Evolutionary conservation across 805 yeast genomes (phyloP).

Genomic region (Diddensiella santjacobensis): DNA sequence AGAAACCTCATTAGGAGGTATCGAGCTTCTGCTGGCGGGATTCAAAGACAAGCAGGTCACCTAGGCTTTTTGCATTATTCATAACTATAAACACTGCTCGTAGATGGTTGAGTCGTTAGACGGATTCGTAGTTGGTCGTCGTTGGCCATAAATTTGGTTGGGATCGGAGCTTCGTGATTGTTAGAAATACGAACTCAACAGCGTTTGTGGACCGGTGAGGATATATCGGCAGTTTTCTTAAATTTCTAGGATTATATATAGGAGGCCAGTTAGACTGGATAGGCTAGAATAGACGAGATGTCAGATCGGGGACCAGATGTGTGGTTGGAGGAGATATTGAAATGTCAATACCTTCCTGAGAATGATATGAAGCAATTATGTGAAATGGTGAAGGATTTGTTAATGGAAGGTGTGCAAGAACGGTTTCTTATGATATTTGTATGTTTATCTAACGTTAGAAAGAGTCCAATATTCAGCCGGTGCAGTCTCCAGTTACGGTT

Average conservation of each 20-base stretch:
- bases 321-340: slow-evolving; percentile 91
- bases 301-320: slow-evolving; percentile 70
- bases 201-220: no score
- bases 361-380: slow-evolving; percentile 94
- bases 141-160: no score
- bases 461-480: slow-evolving; percentile 92
- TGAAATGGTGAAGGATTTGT: slow-evolving; percentile 87
- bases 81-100: no score
- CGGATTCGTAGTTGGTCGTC: no score
- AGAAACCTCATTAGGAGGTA: slow-evolving; percentile 14
- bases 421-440: not conserved
- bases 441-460: not conserved
- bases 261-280: no score
- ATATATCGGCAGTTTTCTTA: no score
- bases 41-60: no score
- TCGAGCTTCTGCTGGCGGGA: slow-evolving; percentile 6
- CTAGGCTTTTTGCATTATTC: no score
- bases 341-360: slow-evolving; percentile 85
- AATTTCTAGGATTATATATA: no score
- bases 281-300: not conserved
- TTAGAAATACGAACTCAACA: no score
- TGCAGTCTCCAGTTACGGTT: slow-evolving; percentile 87
- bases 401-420: slow-evolving; percentile 62
- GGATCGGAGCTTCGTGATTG: no score
- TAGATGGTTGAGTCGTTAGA: no score